Conservation (phyloP, 163 green algal genomes). For the Botryococcus braunii region DNA sequence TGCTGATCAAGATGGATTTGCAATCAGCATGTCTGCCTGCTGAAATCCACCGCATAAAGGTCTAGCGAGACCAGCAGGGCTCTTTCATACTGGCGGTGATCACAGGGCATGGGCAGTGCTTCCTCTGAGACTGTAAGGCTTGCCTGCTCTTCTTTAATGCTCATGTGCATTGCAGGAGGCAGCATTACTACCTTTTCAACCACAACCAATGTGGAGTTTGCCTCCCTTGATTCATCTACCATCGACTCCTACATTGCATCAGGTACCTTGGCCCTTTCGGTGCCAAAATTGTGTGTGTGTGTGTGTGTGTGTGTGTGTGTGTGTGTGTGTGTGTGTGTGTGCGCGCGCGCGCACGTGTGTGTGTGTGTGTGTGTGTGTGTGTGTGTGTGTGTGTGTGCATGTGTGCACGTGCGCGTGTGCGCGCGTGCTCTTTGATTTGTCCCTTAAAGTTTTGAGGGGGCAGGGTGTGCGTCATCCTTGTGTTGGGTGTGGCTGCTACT, state of each 20-base stretch:
- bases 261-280: conserved; percentile 22
- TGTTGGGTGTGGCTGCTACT: no score
- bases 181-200: not conserved
- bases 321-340: not conserved
- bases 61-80: no score
- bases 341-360: not conserved
- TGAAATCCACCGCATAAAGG: no score
- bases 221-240: conserved; percentile 35
- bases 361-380: not conserved
- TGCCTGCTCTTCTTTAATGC: no score
- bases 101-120: no score
- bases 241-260: conserved; percentile 73
- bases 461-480: no score
- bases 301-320: not conserved
- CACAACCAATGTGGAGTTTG: conserved; percentile 73
- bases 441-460: no score
- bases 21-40: no score
- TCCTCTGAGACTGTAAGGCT: no score
- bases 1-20: no score
- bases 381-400: not conserved
- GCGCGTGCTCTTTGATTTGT: not conserved
- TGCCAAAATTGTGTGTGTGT: not conserved
- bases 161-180: no score
- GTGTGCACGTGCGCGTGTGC: not conserved
- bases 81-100: no score